A percentile compares a stretch with the other conserved stretches of the same genome.
Evolutionary conservation across 2,329 filamentous ascomycete species (phyloP).

Genomic region (Stemphylium lycopersici): DNA sequence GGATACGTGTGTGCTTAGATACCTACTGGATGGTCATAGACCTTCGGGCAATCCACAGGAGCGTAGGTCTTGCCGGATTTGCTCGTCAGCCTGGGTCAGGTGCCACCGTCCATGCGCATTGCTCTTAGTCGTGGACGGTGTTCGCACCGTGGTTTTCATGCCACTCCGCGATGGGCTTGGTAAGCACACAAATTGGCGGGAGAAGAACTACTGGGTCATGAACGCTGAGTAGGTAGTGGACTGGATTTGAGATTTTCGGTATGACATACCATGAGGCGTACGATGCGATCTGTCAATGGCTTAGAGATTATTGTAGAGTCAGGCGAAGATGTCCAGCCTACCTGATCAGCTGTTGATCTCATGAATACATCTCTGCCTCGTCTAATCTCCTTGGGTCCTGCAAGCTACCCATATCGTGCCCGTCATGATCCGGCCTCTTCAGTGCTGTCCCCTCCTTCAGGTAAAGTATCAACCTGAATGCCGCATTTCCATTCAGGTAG

Average conservation of each 20-base stretch:
- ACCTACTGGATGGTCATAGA: slow-evolving; percentile 11
- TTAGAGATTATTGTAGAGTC: background rate
- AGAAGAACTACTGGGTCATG: slow-evolving; percentile 15
- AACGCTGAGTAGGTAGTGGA: background rate
- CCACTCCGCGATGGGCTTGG: slow-evolving; percentile 9
- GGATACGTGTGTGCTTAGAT: slow-evolving; percentile 16
- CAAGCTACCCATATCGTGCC: slow-evolving; percentile 1
- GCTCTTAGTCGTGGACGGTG: slow-evolving; percentile 14
- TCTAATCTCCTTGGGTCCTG: slow-evolving; percentile 9
- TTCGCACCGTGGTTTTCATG: slow-evolving; percentile 19
- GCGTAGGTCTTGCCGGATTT: slow-evolving; percentile 12
- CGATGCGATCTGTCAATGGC: background rate
- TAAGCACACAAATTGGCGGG: background rate
- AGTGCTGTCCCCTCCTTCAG: slow-evolving; percentile 61
- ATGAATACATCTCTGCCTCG: slow-evolving; percentile 14
- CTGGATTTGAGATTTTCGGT: background rate
- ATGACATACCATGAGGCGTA: background rate
- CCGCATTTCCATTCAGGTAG: slow-evolving; percentile 95
- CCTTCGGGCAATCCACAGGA: slow-evolving; percentile 6
- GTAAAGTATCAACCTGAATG: slow-evolving; percentile 84
- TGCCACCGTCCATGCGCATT: slow-evolving; percentile 18
- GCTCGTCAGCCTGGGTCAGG: slow-evolving; percentile 1
- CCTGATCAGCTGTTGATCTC: background rate
- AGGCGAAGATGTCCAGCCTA: background rate
- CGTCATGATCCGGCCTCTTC: slow-evolving; percentile 33